Conservation (phyloP, 2,329 filamentous ascomycete genomes). For the Curvularia hawaiiensis region DNA sequence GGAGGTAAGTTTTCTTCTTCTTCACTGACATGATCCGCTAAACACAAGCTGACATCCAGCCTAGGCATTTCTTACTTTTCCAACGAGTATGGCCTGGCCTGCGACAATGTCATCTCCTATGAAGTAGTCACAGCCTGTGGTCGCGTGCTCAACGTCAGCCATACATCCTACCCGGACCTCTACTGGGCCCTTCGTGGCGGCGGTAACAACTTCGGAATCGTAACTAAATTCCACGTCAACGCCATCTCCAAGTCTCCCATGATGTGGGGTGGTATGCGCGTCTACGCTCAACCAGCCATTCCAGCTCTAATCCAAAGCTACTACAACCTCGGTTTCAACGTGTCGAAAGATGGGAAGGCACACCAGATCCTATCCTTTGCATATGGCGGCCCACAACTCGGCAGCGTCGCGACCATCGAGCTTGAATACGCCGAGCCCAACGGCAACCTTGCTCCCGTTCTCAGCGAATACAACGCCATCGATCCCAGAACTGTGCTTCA, state of each 20-base stretch:
- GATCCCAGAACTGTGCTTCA: slow-evolving; percentile 7
- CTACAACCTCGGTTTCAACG: slow-evolving; percentile 32
- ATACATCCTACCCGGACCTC: slow-evolving; percentile 45
- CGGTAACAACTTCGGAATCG: slow-evolving; percentile 45
- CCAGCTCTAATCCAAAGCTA: slow-evolving; percentile 31
- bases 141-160: slow-evolving; percentile 22
- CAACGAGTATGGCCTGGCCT: slow-evolving; percentile 29
- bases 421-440: slow-evolving; percentile 35
- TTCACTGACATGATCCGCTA: not conserved
- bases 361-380: slow-evolving; percentile 38
- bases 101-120: slow-evolving; percentile 43
- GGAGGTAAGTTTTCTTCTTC: slow-evolving; percentile 27
- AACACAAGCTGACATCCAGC: not conserved
- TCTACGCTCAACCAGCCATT: slow-evolving; percentile 17
- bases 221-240: slow-evolving; percentile 35
- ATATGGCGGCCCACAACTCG: slow-evolving; percentile 17
- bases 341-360: slow-evolving; percentile 28
- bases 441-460: slow-evolving; percentile 26
- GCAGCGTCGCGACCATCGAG: slow-evolving; percentile 17
- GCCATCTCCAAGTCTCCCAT: slow-evolving; percentile 24
- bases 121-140: slow-evolving; percentile 38
- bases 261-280: slow-evolving; percentile 38
- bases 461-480: slow-evolving; percentile 36
- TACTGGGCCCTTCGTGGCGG: slow-evolving; percentile 48
- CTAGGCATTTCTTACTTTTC: slow-evolving; percentile 36